These are phyloP conservation scores for Fusarium siculi DNA, from an alignment of 2,329 filamentous ascomycete genomes.

Conservation along the genomic window DNA sequence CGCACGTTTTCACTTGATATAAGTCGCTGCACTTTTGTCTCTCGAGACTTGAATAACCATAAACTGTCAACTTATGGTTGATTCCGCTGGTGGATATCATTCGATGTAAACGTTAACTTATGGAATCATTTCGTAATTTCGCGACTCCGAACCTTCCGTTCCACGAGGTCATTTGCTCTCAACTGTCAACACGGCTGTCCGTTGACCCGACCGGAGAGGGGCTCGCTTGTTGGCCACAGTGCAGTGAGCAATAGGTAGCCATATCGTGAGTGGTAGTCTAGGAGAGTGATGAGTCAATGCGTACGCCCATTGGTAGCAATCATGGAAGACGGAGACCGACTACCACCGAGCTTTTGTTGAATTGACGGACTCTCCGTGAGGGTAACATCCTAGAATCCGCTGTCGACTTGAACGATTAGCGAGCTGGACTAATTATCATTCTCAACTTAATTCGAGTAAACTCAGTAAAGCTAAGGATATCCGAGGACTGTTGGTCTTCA, in stretches of 20 bases:
- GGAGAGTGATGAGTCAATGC: slow-evolving; percentile 4
- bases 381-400: background rate
- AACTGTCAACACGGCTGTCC: background rate
- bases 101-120: background rate
- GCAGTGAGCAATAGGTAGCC: background rate
- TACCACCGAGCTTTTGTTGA: slow-evolving; percentile 16
- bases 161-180: background rate
- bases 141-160: slow-evolving; percentile 16
- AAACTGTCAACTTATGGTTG: slow-evolving; percentile 14
- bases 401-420: background rate
- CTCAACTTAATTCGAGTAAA: background rate
- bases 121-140: background rate
- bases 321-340: slow-evolving; percentile 24
- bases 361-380: background rate
- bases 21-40: background rate
- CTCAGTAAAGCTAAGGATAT: background rate
- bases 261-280: background rate
- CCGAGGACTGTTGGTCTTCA: background rate
- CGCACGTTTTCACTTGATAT: slow-evolving; percentile 1
- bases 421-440: background rate
- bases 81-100: background rate
- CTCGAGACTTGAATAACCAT: slow-evolving; percentile 13
- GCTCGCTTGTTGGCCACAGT: background rate
- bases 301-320: background rate
- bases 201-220: background rate